Evolutionary conservation across 2,329 filamentous ascomycete species (phyloP), one percentile per base, ranked within the genome.

Genomic region (Atkinsonella texensis): DNA sequence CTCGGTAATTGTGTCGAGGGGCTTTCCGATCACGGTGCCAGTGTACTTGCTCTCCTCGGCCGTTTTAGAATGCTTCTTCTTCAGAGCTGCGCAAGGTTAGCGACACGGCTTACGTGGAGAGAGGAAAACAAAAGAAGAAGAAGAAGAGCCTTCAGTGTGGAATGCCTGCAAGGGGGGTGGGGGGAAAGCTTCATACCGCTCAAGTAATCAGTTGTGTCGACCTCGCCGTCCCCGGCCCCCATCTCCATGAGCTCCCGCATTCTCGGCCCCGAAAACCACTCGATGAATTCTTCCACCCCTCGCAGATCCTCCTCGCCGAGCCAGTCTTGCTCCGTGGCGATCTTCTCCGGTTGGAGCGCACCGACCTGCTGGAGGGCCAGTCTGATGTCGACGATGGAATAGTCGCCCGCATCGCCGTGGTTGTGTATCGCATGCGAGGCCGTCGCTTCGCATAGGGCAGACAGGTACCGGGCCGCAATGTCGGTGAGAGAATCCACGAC

Each of bases 31-130:
- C 0, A 93, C 78, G 0, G 91, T 95, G 32, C 88, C 89, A 58
- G 85, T 81, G 65, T 89, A 95, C 61, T 91, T 84, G 10, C 84
- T 84, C 62, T 95, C 89, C 61, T 94, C 89, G 55, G 86, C 87
- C 1, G 85, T 87, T 60, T 93, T 94, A 70, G 84, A 89, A 66
- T 95, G 87, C 63, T 94, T 95, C 70, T 90, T 93, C 68, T 95
- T 96, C 42, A 97, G 72, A 4, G 83, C 85, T 87, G 57, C 15
- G 31, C 12, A 15, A 11, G 7, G 28, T 52, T 35, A 53, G 53
- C 33, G 18, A 20, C 40, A 1, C 4, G 17, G 2, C 7, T 17
- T 12, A 20, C 7, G 9, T 18, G 20, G 4, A 32, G 31, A 9
- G 13, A 18, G 4, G 18, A 2, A 8, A n/a, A 17, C 4, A 13